Conservation (phyloP, 345 rosid genomes). For the Psidium friedrichsthalianum region DNA sequence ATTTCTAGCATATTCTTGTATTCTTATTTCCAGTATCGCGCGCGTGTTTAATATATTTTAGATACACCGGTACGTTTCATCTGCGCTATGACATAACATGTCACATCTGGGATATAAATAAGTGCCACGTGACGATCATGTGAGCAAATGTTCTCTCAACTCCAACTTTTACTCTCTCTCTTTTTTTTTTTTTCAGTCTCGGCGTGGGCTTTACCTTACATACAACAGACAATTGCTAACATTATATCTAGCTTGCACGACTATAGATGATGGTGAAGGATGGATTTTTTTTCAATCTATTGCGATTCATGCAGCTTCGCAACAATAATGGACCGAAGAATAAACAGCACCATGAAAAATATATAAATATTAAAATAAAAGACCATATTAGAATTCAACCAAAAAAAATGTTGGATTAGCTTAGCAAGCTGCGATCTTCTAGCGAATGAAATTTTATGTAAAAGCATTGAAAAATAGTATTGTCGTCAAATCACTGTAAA, state of each 20-base stretch:
- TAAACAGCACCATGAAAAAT: neutral
- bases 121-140: fast-evolving
- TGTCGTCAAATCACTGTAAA: neutral
- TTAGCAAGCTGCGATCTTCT: neutral
- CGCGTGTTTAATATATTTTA: neutral
- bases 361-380: neutral
- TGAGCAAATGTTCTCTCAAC: fast-evolving
- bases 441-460: neutral
- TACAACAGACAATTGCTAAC: neutral
- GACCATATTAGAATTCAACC: neutral
- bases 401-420: neutral
- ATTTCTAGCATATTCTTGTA: neutral
- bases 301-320: neutral
- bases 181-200: neutral
- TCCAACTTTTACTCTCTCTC: neutral
- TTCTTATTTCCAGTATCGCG: neutral
- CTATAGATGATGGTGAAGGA: neutral
- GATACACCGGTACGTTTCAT: neutral
- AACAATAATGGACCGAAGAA: neutral
- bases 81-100: neutral
- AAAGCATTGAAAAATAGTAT: neutral
- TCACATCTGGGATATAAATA: fast-evolving
- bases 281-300: neutral
- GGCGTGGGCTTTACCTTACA: fast-evolving
- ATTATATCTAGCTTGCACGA: neutral